These are phyloP conservation scores for Solanum bulbocastanum DNA, from an alignment of 257 asterid genomes.

Conservation along the genomic window DNA sequence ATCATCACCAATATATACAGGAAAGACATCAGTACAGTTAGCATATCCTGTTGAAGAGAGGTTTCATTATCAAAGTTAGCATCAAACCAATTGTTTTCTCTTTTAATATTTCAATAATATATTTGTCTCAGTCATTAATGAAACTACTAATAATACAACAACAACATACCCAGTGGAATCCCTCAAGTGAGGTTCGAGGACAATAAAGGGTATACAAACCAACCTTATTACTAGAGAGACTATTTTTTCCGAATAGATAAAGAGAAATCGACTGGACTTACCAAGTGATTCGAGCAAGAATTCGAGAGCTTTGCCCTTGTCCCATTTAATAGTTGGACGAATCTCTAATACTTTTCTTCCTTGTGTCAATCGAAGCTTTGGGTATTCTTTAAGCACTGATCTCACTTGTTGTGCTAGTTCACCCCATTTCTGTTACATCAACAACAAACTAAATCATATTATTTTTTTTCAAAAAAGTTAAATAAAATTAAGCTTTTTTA, in stretches of 20 bases:
- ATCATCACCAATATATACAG: conserved; percentile 88
- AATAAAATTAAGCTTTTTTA: neutral
- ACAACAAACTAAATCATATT: neutral
- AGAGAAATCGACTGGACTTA: conserved; percentile 11
- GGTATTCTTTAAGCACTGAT: conserved; percentile 67
- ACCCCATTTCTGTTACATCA: conserved; percentile 59
- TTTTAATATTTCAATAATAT: neutral
- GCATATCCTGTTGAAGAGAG: conserved; percentile 27
- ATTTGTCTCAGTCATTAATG: neutral
- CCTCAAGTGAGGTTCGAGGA: neutral
- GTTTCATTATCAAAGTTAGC: neutral
- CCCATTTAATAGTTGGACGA: conserved; percentile 95
- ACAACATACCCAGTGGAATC: neutral
- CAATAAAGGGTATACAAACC: neutral
- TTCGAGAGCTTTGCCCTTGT: conserved; percentile 95
- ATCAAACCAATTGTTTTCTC: neutral
- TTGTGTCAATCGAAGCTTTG: conserved; percentile 61
- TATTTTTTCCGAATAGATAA: neutral
- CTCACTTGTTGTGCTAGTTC: conserved; percentile 73
- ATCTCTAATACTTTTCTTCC: conserved; percentile 92
- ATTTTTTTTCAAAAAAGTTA: neutral
- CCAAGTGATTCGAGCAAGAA: conserved; percentile 88
- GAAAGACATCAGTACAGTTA: conserved; percentile 54
- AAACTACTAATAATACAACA: neutral
- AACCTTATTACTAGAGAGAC: neutral